Percentiles rank a stretch among this genome's conserved stretches.
phyloP scores from a whole-genome alignment of 2,329 filamentous ascomycete species.

The Cryphonectria nitschkei region DNA sequence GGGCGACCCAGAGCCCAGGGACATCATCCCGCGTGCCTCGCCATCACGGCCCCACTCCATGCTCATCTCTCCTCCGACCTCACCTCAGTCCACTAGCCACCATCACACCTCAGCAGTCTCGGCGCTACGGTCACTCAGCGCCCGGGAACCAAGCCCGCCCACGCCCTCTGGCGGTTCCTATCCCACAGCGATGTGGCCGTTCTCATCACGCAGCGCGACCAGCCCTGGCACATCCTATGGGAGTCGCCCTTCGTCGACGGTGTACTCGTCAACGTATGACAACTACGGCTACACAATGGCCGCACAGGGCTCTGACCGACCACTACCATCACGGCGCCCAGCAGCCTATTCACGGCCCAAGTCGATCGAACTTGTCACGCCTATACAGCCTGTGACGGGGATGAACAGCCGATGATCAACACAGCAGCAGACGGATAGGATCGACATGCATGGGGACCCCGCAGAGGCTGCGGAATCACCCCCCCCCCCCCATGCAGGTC shows the following conservation, averaged over 20 bases:
- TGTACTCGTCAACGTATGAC: slow-evolving; percentile 60
- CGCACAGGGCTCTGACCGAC: slow-evolving; percentile 51
- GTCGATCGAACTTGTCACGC: slow-evolving; percentile 67
- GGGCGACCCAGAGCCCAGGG: slow-evolving; percentile 56
- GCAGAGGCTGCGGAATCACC: slow-evolving; percentile 12
- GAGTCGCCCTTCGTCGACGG: slow-evolving; percentile 43
- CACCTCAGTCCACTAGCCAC: slow-evolving; percentile 47
- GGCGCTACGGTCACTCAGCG: slow-evolving; percentile 57
- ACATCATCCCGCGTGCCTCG: slow-evolving; percentile 67
- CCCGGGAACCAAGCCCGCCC: slow-evolving; percentile 59
- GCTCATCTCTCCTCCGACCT: slow-evolving; percentile 58
- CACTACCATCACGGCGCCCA: slow-evolving; percentile 59
- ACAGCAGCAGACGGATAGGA: not conserved
- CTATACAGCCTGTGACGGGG: slow-evolving; percentile 50
- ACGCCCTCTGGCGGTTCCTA: slow-evolving; percentile 51
- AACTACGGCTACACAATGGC: slow-evolving; percentile 48
- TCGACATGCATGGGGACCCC: not conserved
- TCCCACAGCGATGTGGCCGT: slow-evolving; percentile 56
- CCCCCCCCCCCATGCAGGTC: slow-evolving; percentile 5
- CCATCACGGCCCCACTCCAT: slow-evolving; percentile 63
- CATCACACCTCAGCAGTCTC: slow-evolving; percentile 58
- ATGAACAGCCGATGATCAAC: slow-evolving; percentile 1
- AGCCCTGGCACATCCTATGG: slow-evolving; percentile 58
- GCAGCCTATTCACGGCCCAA: slow-evolving; percentile 60
- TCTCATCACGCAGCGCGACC: slow-evolving; percentile 51